These are phyloP conservation scores for Mercurialis annua DNA, from an alignment of 345 rosid genomes.

Conservation along the genomic window DNA sequence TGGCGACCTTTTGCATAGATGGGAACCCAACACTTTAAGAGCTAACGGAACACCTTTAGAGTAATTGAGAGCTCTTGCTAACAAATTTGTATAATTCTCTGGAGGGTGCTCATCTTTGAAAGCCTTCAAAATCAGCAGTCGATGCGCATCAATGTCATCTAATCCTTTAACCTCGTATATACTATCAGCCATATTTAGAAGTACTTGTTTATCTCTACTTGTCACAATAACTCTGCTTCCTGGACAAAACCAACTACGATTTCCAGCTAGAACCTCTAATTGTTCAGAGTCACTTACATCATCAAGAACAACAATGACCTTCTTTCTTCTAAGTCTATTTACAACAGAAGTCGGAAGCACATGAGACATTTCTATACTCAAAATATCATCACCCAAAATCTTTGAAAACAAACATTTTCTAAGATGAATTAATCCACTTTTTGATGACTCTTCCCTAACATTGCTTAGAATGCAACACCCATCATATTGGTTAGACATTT, in stretches of 20 bases:
- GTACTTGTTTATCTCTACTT: not conserved
- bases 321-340: constrained; percentile 14
- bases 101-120: not conserved
- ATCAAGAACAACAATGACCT: constrained; percentile 27
- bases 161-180: constrained; percentile 2
- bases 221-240: constrained; percentile 5
- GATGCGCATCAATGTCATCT: not conserved
- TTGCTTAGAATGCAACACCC: constrained; percentile 36
- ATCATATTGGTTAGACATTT: constrained; percentile 29
- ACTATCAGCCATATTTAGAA: not conserved
- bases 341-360: constrained; percentile 5
- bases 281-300: constrained; percentile 15
- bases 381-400: constrained; percentile 13
- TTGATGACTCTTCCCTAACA: constrained; percentile 29
- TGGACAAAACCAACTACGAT: not conserved
- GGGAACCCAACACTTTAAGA: constrained; percentile 1
- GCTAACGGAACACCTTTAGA: constrained; percentile 2
- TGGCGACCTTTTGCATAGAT: not conserved
- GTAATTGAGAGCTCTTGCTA: not conserved
- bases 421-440: not conserved
- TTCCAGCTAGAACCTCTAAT: not conserved
- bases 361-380: constrained; percentile 11
- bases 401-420: constrained; percentile 20
- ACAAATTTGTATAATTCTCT: not conserved
- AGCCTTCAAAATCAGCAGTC: not conserved